Evolutionary conservation across 1,284 basidiomycete genomes (phyloP).

Genomic region (Ustilago lituana): DNA sequence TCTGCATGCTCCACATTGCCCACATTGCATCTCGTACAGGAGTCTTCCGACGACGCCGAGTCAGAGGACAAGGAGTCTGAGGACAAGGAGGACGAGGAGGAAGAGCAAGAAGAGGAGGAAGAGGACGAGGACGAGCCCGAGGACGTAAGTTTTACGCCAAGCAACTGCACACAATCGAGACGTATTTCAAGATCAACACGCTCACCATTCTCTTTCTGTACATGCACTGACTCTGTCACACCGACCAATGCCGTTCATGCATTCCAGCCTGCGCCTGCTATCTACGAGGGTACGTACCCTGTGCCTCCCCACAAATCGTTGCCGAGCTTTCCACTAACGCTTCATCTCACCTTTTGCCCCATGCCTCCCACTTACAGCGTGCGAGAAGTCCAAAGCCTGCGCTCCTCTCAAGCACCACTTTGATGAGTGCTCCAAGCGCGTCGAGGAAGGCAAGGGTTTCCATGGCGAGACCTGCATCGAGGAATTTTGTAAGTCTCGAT

Average conservation of each 20-base stretch:
- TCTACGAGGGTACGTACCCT: constrained; percentile 54
- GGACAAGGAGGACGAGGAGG: constrained; percentile 49
- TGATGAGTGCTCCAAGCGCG: constrained; percentile 65
- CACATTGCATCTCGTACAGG: constrained; percentile 12
- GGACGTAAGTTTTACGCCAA: constrained; percentile 54
- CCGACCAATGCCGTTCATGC: neutral
- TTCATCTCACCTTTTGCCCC: neutral
- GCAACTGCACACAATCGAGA: neutral
- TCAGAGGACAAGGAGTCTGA: constrained; percentile 52
- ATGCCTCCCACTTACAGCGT: constrained; percentile 40
- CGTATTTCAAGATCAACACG: too few species aligned
- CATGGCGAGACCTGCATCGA: constrained; percentile 66
- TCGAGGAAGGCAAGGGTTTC: constrained; percentile 63
- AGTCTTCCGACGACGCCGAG: constrained; percentile 36
- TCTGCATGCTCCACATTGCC: neutral
- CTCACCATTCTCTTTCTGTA: constrained; percentile 1
- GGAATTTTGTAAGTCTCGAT: constrained; percentile 62
- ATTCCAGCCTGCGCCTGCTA: constrained; percentile 48
- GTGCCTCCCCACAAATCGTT: neutral
- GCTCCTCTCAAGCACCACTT: constrained; percentile 65
- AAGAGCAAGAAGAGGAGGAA: constrained; percentile 42
- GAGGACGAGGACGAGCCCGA: constrained; percentile 59
- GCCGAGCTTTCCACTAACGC: constrained; percentile 1
- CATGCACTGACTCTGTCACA: too few species aligned
- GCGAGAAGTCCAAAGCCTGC: constrained; percentile 65